These are phyloP conservation scores for Aspergillus ochraceoroseus DNA, from an alignment of 2,329 filamentous ascomycete genomes.

Conservation along the genomic window DNA sequence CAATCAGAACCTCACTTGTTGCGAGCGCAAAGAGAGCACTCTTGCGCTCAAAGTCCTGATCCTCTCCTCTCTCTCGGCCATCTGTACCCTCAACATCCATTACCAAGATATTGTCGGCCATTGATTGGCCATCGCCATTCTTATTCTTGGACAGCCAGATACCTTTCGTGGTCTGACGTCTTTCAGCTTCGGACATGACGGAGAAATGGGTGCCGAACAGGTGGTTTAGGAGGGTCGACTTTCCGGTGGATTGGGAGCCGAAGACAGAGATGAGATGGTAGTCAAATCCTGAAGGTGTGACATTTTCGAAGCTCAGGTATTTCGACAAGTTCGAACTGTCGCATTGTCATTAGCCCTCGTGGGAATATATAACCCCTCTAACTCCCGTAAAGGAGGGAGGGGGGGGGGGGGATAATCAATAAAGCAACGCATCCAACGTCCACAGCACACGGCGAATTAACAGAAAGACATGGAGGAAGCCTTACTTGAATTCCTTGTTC, in stretches of 20 bases:
- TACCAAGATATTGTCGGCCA: constrained; percentile 97
- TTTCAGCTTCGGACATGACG: constrained; percentile 93
- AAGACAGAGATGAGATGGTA: constrained; percentile 99
- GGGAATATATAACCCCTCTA: neutral
- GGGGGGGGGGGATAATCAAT: too few species aligned
- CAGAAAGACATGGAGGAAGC: constrained; percentile 2
- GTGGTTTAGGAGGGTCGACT: constrained; percentile 93
- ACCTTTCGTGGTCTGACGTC: constrained; percentile 95
- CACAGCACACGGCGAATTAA: too few species aligned
- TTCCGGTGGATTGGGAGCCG: constrained; percentile 95
- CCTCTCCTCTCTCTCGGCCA: constrained; percentile 89
- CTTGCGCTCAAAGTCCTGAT: constrained; percentile 98
- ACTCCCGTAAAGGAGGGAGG: constrained; percentile 2
- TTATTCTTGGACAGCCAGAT: constrained; percentile 99
- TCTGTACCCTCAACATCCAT: constrained; percentile 99
- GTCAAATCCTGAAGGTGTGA: constrained; percentile 90
- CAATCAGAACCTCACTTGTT: constrained; percentile 94
- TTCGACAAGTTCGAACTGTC: constrained; percentile 67
- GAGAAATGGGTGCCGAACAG: constrained; percentile 95
- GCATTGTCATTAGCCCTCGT: constrained; percentile 13
- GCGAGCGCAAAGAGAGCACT: constrained; percentile 94
- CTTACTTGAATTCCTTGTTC: constrained; percentile 94
- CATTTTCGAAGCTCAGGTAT: constrained; percentile 74
- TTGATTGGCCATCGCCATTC: constrained; percentile 49
- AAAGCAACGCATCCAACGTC: too few species aligned